phyloP scores from a whole-genome alignment of 2,329 filamentous ascomycete species.

The Metarhizium album region DNA sequence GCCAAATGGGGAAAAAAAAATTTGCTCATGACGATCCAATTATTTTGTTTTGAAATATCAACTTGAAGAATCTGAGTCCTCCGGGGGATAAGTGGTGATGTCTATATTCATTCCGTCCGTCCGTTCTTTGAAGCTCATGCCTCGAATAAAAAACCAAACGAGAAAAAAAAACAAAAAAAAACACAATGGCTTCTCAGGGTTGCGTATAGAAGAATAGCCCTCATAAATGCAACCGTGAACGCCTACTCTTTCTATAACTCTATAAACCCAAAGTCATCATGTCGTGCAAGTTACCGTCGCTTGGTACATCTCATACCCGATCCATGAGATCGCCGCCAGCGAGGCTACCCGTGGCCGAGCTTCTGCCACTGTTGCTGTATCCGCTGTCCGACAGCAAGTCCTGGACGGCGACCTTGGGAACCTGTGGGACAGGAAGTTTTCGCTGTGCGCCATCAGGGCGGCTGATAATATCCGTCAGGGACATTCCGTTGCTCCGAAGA shows the following conservation, averaged over 20 bases:
- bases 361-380: slow-evolving; percentile 63
- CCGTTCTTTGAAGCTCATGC: neutral
- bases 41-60: slow-evolving; percentile 5
- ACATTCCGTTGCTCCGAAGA: slow-evolving; percentile 53
- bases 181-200: neutral
- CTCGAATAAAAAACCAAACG: slow-evolving; percentile 1
- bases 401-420: slow-evolving; percentile 81
- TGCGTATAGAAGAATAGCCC: slow-evolving; percentile 4
- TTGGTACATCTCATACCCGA: slow-evolving; percentile 28
- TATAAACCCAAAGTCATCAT: slow-evolving; percentile 29
- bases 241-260: slow-evolving; percentile 29
- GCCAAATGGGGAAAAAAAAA: slow-evolving; percentile 9
- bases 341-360: slow-evolving; percentile 67
- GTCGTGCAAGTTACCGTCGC: slow-evolving; percentile 21
- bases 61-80: slow-evolving; percentile 5
- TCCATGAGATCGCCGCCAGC: slow-evolving; percentile 61
- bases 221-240: slow-evolving; percentile 19
- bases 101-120: slow-evolving; percentile 7
- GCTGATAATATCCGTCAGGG: slow-evolving; percentile 87
- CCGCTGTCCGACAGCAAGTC: slow-evolving; percentile 64
- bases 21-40: slow-evolving; percentile 14
- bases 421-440: slow-evolving; percentile 82
- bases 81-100: slow-evolving; percentile 10
- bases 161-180: slow-evolving; percentile 8
- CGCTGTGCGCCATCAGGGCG: slow-evolving; percentile 76